Evolutionary conservation across 176 grass and related monocot genomes (phyloP), one percentile per base, ranked within the genome.

Genomic region (Aegilops bicornis): DNA sequence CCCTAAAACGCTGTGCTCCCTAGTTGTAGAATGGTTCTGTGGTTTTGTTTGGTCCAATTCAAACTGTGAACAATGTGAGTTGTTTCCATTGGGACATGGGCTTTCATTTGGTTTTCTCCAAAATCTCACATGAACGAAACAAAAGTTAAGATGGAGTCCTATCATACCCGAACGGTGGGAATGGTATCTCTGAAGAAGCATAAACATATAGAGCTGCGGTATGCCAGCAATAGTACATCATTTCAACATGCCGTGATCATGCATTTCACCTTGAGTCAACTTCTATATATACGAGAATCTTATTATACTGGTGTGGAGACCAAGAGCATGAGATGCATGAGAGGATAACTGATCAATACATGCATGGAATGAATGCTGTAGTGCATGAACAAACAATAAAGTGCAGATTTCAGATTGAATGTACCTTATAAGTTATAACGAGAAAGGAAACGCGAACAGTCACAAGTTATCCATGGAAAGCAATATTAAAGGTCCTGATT

Each of bases 1-100:
- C 5, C 20, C 1, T 56, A 56, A 6, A 56, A 16, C 1, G 17
- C 5, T 56, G 1, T 56, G 16, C 52, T 19, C 5, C 52, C 52
- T 56, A 6, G 1, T 1, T 7, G 48, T 1, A 5, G 1, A 52
- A 16, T 52, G 0, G 1, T 16, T 4, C 2, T 5, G 4, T 52
- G 48, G 14, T 52, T 52, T 52, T 52, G 6, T 7, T 19, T 15
- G 16, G 17, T 56, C 52, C 1, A 20, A 17, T 24, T 25, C 7
- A 23, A 61, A 2, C 20, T n/a, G 22, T 1, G 22, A 61, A 23
- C 3, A 61, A 61, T 22, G 22, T 61, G 58, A 13, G 1, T 27
- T 12, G 13, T 25, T 64, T 64, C 1, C 61, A 64, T 2, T 64
- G 61, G 3, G 12, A 4, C 61, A 25, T 64, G 1, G 0, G 2